Percentiles rank a stretch among this genome's conserved stretches.
phyloP scores from a whole-genome alignment of 257 asterid species.

The Salvia miltiorrhiza region DNA sequence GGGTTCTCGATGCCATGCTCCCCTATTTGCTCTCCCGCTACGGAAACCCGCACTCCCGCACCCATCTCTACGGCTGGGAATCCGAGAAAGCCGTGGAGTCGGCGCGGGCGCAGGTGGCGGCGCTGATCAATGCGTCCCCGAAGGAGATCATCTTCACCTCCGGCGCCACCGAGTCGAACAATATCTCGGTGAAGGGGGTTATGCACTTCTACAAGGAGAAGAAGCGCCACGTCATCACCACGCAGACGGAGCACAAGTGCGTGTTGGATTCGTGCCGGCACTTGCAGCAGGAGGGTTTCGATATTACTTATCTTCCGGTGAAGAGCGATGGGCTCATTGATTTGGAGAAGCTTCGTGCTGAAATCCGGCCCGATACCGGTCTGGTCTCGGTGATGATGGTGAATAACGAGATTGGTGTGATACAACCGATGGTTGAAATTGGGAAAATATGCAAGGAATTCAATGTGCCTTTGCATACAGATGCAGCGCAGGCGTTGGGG shows the following conservation, averaged over 20 bases:
- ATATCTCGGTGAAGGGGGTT: conserved; percentile 87
- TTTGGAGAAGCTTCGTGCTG: conserved; percentile 57
- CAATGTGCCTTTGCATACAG: conserved; percentile 80
- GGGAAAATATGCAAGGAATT: conserved; percentile 83
- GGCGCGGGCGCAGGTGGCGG: conserved; percentile 59
- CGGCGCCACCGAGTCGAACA: conserved; percentile 94
- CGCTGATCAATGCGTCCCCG: conserved; percentile 77
- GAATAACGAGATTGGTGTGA: conserved; percentile 94
- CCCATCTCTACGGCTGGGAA: conserved; percentile 99
- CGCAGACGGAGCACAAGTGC: conserved; percentile 97
- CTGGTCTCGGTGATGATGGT: conserved; percentile 94
- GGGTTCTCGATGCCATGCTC: conserved; percentile 92
- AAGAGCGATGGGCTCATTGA: conserved; percentile 67
- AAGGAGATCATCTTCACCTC: conserved; percentile 95
- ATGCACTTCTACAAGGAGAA: conserved; percentile 81
- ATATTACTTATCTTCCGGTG: conserved; percentile 87
- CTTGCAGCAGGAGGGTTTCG: conserved; percentile 89
- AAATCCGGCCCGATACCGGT: conserved; percentile 86
- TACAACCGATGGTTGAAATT: conserved; percentile 87
- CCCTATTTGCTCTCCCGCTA: conserved; percentile 71
- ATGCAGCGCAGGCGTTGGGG: conserved; percentile 94
- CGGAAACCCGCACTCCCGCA: conserved; percentile 96
- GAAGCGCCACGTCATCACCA: conserved; percentile 94
- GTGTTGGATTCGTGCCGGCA: conserved; percentile 92
- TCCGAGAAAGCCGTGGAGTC: conserved; percentile 83